Percentiles rank a stretch among this genome's conserved stretches.
Evolutionary conservation across 1,284 basidiomycete genomes (phyloP).

Genomic region (Rhizoctonia solani): DNA sequence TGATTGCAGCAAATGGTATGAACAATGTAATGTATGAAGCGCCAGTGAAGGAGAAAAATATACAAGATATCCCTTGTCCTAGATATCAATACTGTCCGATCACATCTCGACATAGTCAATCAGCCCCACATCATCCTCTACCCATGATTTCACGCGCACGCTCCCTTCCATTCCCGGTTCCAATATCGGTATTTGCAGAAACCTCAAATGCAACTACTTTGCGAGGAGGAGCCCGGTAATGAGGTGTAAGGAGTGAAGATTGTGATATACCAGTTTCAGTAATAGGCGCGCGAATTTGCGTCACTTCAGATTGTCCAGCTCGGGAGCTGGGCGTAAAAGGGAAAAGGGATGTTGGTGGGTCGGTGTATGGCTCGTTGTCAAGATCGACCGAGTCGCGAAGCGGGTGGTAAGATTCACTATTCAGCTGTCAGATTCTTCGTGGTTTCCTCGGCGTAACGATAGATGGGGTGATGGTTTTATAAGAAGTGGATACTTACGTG

Average conservation of each 20-base stretch:
- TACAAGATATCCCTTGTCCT: neutral
- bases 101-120: neutral
- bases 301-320: neutral
- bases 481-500: neutral
- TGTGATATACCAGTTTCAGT: neutral
- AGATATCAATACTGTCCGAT: neutral
- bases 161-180: conserved; percentile 13
- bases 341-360: conserved; percentile 10
- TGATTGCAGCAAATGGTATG: neutral
- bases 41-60: neutral
- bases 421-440: neutral
- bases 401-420: conserved; percentile 20
- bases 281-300: neutral
- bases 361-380: conserved; percentile 20
- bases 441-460: neutral
- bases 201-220: neutral
- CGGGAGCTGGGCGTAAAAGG: neutral
- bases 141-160: conserved; percentile 29
- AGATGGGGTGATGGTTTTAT: neutral
- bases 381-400: conserved; percentile 14
- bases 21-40: neutral
- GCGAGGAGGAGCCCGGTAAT: conserved; percentile 3
- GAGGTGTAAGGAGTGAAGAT: conserved; percentile 2
- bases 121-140: neutral
- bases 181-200: conserved; percentile 1